phyloP scores from a whole-genome alignment of 2,329 filamentous ascomycete species.

The Lithohypha guttulata region DNA sequence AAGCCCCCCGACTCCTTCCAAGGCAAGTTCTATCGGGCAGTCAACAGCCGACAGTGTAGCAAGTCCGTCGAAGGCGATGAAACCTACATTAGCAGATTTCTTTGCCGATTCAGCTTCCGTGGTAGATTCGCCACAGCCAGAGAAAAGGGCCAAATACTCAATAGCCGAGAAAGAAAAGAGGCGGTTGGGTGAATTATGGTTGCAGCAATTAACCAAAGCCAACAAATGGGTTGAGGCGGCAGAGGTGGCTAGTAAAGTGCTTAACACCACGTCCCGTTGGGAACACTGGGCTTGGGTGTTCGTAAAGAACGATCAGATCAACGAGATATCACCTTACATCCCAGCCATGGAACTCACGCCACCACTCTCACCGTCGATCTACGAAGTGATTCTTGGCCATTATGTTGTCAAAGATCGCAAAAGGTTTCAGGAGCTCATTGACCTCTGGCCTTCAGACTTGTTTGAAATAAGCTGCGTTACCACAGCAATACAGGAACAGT shows the following conservation, averaged over 20 bases:
- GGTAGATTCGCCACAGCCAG: slow-evolving; percentile 43
- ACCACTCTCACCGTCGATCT: slow-evolving; percentile 68
- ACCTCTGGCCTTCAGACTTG: slow-evolving; percentile 72
- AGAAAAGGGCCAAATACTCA: slow-evolving; percentile 37
- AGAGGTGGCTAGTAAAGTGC: slow-evolving; percentile 67
- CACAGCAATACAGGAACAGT: slow-evolving; percentile 68
- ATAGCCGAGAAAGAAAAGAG: slow-evolving; percentile 76
- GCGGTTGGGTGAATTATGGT: slow-evolving; percentile 84
- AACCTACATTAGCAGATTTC: slow-evolving; percentile 51
- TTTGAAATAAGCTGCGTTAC: slow-evolving; percentile 71
- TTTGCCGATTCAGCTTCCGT: slow-evolving; percentile 61
- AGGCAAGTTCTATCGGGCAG: slow-evolving; percentile 18
- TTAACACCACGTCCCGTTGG: slow-evolving; percentile 72
- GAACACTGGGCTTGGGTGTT: slow-evolving; percentile 95
- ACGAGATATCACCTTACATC: slow-evolving; percentile 79
- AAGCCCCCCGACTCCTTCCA: slow-evolving; percentile 32
- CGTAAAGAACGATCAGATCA: slow-evolving; percentile 71
- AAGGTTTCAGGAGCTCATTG: slow-evolving; percentile 66
- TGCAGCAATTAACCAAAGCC: slow-evolving; percentile 68
- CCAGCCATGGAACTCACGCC: slow-evolving; percentile 68
- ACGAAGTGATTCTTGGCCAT: slow-evolving; percentile 79
- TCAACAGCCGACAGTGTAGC: slow-evolving; percentile 22
- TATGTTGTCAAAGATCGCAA: slow-evolving; percentile 71
- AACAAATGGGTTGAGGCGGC: slow-evolving; percentile 70
- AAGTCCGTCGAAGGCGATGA: slow-evolving; percentile 26